phyloP scores from a whole-genome alignment of 768 basidiomycete species.

The Hypholoma sublateritium region DNA sequence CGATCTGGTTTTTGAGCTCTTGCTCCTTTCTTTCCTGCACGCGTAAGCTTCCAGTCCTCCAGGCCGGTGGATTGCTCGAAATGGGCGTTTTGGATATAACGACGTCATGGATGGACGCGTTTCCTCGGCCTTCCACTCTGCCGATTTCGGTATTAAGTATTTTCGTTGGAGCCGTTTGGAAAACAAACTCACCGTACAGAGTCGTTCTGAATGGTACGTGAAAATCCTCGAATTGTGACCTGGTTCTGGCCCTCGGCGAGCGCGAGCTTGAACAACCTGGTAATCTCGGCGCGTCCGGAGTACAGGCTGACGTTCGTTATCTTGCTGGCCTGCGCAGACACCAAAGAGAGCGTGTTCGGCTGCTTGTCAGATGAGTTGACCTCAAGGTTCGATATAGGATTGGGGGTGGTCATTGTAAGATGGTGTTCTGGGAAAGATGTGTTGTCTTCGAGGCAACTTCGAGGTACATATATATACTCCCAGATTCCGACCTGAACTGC shows the following conservation, averaged over 20 bases:
- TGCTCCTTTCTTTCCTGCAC: not conserved
- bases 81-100: constrained; percentile 1
- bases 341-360: not conserved
- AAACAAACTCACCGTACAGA: constrained; percentile 27
- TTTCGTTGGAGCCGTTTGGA: too few relatives aligned
- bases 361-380: too few relatives aligned
- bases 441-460: too few relatives aligned
- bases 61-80: not conserved
- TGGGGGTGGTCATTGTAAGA: too few relatives aligned
- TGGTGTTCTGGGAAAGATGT: too few relatives aligned
- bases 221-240: constrained; percentile 30
- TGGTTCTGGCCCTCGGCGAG: constrained; percentile 33
- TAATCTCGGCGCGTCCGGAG: constrained; percentile 35
- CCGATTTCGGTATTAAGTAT: not conserved
- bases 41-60: too few relatives aligned
- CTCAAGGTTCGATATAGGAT: too few relatives aligned
- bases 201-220: constrained; percentile 25
- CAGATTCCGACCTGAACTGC: too few relatives aligned
- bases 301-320: constrained; percentile 35
- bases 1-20: constrained; percentile 18
- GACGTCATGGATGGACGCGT: constrained; percentile 1
- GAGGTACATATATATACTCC: too few relatives aligned
- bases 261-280: constrained; percentile 29
- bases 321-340: constrained; percentile 22
- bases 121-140: constrained; percentile 40